Evolutionary conservation across 176 grass and related monocot species (phyloP).

Genomic region (Poa pratensis): DNA sequence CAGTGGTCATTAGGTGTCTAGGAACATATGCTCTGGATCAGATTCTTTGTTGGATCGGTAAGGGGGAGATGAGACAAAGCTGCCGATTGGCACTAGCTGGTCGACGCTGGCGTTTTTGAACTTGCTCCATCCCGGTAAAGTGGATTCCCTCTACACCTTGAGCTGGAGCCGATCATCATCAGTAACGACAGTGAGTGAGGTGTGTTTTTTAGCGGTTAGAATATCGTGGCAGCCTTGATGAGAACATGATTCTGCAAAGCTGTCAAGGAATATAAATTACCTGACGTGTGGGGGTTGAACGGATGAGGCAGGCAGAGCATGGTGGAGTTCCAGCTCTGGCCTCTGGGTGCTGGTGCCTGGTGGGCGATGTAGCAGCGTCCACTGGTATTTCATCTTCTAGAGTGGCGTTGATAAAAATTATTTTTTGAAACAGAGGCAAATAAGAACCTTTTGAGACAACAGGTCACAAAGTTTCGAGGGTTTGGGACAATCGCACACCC

Average conservation of each 20-base stretch:
- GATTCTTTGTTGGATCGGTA: constrained; percentile 49
- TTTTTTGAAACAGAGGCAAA: no score
- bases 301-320: constrained; percentile 40
- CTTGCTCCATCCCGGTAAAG: constrained; percentile 50
- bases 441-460: no score
- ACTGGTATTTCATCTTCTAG: no score
- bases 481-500: no score
- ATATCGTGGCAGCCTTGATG: constrained; percentile 45
- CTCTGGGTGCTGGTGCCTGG: no score
- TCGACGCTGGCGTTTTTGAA: constrained; percentile 46
- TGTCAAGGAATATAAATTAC: constrained; percentile 46
- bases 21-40: constrained; percentile 57
- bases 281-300: constrained; percentile 46
- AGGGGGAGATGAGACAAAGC: constrained; percentile 44
- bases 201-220: constrained; percentile 51
- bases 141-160: constrained; percentile 52
- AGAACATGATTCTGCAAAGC: constrained; percentile 55
- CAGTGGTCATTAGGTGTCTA: constrained; percentile 45
- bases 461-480: no score
- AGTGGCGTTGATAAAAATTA: no score
- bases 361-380: not conserved
- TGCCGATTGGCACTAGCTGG: constrained; percentile 49
- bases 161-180: constrained; percentile 40
- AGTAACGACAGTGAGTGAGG: not conserved
- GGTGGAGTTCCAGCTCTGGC: constrained; percentile 42